Evolutionary conservation across 495 filamentous ascomycete species (phyloP).

Genomic region (Cenococcum geophilum): DNA sequence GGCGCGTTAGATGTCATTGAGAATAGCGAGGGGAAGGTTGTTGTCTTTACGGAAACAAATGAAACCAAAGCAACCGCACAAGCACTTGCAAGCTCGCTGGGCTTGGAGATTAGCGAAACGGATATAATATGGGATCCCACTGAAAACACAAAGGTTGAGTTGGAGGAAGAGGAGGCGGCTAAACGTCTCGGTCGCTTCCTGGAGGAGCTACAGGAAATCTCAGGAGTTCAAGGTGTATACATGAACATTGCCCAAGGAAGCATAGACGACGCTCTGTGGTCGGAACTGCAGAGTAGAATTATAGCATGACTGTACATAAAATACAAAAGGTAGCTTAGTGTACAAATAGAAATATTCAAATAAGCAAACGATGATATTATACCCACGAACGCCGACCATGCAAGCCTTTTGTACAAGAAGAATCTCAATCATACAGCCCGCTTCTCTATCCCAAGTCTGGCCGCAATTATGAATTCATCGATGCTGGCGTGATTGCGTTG

Average conservation of each 20-base stretch:
- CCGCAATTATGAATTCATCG: too few species aligned
- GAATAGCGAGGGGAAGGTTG: conserved; percentile 61
- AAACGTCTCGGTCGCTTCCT: conserved; percentile 49
- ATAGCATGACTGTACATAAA: conserved; percentile 17
- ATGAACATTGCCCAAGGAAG: conserved; percentile 29
- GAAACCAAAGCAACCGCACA: conserved; percentile 61
- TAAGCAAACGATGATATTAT: not conserved
- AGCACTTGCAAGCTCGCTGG: conserved; percentile 50
- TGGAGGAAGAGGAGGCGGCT: conserved; percentile 42
- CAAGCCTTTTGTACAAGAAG: too few species aligned
- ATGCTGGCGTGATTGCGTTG: too few species aligned
- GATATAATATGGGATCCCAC: conserved; percentile 86
- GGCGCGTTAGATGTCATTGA: conserved; percentile 75
- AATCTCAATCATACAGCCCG: too few species aligned
- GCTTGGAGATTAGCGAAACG: conserved; percentile 57
- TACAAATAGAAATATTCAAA: not conserved
- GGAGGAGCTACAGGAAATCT: conserved; percentile 44
- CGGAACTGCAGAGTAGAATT: conserved; percentile 30
- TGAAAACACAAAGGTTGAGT: conserved; percentile 61
- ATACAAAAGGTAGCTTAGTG: conserved; percentile 1
- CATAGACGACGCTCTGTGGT: conserved; percentile 28
- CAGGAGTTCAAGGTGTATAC: conserved; percentile 38
- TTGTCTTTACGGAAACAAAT: conserved; percentile 68
- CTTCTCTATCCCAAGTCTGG: too few species aligned
- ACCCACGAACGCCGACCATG: too few species aligned